Evolutionary conservation across 768 basidiomycete genomes (phyloP), one percentile per base, ranked within the genome.

Genomic region (Leccinum boreale): DNA sequence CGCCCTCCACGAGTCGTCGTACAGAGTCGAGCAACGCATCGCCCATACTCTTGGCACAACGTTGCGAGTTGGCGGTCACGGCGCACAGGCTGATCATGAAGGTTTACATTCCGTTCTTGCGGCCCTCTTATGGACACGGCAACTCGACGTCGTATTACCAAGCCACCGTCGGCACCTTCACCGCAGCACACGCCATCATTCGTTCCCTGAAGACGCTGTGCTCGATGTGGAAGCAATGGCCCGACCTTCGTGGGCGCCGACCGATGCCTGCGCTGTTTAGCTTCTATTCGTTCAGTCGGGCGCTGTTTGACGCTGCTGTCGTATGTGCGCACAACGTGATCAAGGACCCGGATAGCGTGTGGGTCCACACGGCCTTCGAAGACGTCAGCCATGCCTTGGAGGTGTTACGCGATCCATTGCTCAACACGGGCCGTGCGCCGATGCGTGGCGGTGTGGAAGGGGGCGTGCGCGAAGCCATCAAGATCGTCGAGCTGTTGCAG

Each of bases 21-120:
- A 24, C 46, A 42, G 66, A 70, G 29, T 61, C 60, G 3, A 35
- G 59, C 19, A 50, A 55, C 14, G 57, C 63, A 10, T 75, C 79
- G 8, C 73, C 76, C 1, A 64, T 74, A 10, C 74, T 84, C 29
- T 66, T 77, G 50, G 77, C 77, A 11, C 82, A 87, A 65, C 78
- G 80, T 42, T 81, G 81, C 71, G 84, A 89, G 61, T 72, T 90
- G 50, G 78, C 79, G 1, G 79, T 88, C 46, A 75, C 82, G 52
- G 83, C 85, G 5, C 79, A 89, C 61, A 72, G 82, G 39, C 67
- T 91, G 53, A 75, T 88, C 54, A 72, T 90, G 60, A 84, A 83
- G 70, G 74, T 83, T 6, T 90, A 86, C 67, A 66, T 84, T n/a
- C 89, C 90, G 0, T 88, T 90, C 70, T 70, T 90, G 58, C 74